These are phyloP conservation scores for Ascochyta pisi DNA, from an alignment of 2,329 filamentous ascomycete genomes.

Conservation along the genomic window DNA sequence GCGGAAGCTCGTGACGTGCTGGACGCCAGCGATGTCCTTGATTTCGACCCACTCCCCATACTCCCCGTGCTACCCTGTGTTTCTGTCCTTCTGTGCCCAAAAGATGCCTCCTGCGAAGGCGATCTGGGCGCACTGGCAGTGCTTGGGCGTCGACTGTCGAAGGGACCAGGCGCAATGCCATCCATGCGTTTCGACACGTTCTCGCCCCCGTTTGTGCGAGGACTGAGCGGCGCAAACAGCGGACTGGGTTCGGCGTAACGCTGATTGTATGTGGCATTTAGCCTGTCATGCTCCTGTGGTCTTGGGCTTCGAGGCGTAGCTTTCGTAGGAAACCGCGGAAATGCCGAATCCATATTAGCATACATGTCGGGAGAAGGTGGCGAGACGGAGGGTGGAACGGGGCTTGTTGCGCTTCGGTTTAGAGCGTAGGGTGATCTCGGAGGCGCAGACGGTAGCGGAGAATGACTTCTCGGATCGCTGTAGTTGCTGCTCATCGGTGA, in stretches of 20 bases:
- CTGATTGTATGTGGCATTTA: slow-evolving; percentile 35
- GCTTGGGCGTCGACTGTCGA: slow-evolving; percentile 56
- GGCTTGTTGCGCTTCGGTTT: slow-evolving; percentile 47
- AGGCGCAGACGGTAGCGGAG: slow-evolving; percentile 31
- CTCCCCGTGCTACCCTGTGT: slow-evolving; percentile 45
- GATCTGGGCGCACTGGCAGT: slow-evolving; percentile 44
- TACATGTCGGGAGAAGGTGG: slow-evolving; percentile 43
- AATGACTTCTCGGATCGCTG: slow-evolving; percentile 32
- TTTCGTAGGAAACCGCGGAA: slow-evolving; percentile 61
- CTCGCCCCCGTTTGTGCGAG: slow-evolving; percentile 51
- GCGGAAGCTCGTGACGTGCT: slow-evolving; percentile 41
- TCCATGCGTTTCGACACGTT: slow-evolving; percentile 68
- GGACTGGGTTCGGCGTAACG: slow-evolving; percentile 44
- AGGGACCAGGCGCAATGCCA: slow-evolving; percentile 70
- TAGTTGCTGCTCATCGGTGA: slow-evolving; percentile 41
- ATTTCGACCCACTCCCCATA: slow-evolving; percentile 35
- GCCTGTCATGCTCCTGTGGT: slow-evolving; percentile 29
- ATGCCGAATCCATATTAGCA: slow-evolving; percentile 58
- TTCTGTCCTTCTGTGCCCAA: slow-evolving; percentile 44
- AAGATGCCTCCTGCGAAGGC: slow-evolving; percentile 29
- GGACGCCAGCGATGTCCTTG: slow-evolving; percentile 39
- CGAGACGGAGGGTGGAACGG: slow-evolving; percentile 40
- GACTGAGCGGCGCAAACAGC: slow-evolving; percentile 58
- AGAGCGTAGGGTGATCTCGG: slow-evolving; percentile 39
- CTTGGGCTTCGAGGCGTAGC: slow-evolving; percentile 33